These are phyloP conservation scores for Mrakia blollopis DNA, from an alignment of 768 basidiomycete genomes.

Conservation along the genomic window DNA sequence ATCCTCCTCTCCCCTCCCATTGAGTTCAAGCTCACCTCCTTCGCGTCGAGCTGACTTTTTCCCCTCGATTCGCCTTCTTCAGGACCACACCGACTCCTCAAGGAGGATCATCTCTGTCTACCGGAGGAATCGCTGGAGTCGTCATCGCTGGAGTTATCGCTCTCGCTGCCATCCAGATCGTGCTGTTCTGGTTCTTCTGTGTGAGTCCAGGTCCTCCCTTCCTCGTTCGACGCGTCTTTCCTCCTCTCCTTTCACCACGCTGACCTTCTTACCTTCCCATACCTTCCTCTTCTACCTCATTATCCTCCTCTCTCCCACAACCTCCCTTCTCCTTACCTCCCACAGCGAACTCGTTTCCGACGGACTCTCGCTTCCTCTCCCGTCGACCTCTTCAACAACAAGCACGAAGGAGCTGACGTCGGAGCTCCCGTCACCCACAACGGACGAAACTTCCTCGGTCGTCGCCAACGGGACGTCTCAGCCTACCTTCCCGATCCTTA, in stretches of 20 bases:
- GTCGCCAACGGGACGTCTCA: conserved; percentile 19
- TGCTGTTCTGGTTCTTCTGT: conserved; percentile 26
- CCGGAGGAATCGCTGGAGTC: conserved; percentile 19
- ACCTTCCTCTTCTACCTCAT: too few species aligned
- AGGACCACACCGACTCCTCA: neutral
- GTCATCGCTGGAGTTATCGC: conserved; percentile 10
- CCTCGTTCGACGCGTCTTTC: neutral
- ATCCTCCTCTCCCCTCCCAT: neutral
- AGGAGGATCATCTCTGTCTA: neutral
- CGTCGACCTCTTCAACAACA: conserved; percentile 25
- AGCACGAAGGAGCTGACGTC: conserved; percentile 28
- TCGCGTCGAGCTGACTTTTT: neutral
- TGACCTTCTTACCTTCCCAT: neutral
- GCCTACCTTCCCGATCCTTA: conserved; percentile 27
- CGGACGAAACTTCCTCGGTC: conserved; percentile 25
- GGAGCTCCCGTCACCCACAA: conserved; percentile 25
- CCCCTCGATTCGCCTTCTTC: too few species aligned
- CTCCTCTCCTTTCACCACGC: neutral
- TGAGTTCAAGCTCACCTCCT: neutral
- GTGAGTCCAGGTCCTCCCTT: neutral
- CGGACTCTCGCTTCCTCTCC: conserved; percentile 24
- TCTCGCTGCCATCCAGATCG: conserved; percentile 10
- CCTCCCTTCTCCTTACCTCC: neutral
- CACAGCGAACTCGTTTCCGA: conserved; percentile 24
- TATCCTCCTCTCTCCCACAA: neutral